Base-by-base conservation (phyloP, 768 basidiomycete genomes). In the Podaxis sp. region DNA sequence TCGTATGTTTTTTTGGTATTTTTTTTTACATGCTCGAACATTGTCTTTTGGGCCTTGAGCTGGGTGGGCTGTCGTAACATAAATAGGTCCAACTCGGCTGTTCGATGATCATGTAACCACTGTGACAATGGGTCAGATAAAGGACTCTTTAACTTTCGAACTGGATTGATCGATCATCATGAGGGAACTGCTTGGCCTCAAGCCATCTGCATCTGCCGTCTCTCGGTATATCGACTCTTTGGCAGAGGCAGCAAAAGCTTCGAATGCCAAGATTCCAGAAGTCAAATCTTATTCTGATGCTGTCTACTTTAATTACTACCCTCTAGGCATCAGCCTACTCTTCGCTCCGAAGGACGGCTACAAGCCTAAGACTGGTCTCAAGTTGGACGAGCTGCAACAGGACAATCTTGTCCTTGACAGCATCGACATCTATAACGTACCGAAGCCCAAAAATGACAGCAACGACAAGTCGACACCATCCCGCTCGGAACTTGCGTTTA, bases 291-390 rank as follows among this genome's bases (percentile, higher is more conserved):
- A 93, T 72, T 72, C 92, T 30, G 93, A 97, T 72, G 83, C 84
- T 7, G 86, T 94, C 66, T 99, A 95, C 79, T 84, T 92, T 78
- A 96, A 93, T 73, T 96, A 93, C 77, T 83, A 81, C 69, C 36
- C 80, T 0, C 80, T 96, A 33, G 96, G 96, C 11, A 69, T 96
- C 68, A 96, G 94, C 66, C 76, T 97, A 52, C 84, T 90, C 67
- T 96, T 90, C 77, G 66, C 80, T 24, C 93, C 93, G 4, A 74
- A 74, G 56, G 76, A 82, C 19, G 87, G 85, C 26, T 91, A 91
- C 76, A 85, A 81, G 68, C 87, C 86, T 24, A 73, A 71, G 59
- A 70, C 75, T 9, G 83, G 81, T 19, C 68, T 82, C 36, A 75
- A 74, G 56, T 73, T 79, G 28, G 46, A 59, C 54, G 72, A 75